These are phyloP conservation scores for Hymenoscyphus albidus DNA, from an alignment of 2,329 filamentous ascomycete genomes.

Conservation along the genomic window DNA sequence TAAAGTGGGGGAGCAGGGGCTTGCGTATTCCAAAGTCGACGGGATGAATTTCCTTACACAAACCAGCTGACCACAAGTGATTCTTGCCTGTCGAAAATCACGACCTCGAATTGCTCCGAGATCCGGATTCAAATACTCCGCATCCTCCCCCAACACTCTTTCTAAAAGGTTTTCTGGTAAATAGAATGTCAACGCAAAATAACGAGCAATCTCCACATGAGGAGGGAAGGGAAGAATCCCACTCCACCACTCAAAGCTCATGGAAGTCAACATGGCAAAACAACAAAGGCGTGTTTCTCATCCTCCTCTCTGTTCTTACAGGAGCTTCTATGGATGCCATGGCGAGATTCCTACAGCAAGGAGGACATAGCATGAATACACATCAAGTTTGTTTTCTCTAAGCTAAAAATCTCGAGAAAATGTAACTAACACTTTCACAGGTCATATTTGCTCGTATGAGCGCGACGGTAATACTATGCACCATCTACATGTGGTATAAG, in stretches of 20 bases:
- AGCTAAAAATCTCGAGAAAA: slow-evolving; percentile 57
- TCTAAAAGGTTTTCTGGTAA: not conserved
- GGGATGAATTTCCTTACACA: not conserved
- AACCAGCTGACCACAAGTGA: slow-evolving; percentile 1
- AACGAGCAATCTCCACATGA: not conserved
- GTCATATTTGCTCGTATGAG: slow-evolving; percentile 33
- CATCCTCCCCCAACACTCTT: not conserved
- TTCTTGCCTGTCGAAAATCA: not conserved
- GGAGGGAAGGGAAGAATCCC: slow-evolving; percentile 15
- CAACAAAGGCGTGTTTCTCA: slow-evolving; percentile 70
- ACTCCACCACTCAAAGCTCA: slow-evolving; percentile 4
- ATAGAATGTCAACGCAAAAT: not conserved
- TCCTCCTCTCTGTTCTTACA: slow-evolving; percentile 73
- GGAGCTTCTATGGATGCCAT: slow-evolving; percentile 82
- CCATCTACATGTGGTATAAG: slow-evolving; percentile 69
- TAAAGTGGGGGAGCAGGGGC: not conserved
- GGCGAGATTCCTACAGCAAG: slow-evolving; percentile 70
- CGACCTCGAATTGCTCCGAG: not conserved
- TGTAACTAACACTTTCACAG: slow-evolving; percentile 52
- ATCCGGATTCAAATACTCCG: not conserved
- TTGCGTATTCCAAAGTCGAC: not conserved
- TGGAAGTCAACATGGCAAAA: slow-evolving; percentile 49
- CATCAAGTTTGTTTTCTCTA: slow-evolving; percentile 59
- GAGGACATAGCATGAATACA: slow-evolving; percentile 71
- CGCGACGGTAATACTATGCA: slow-evolving; percentile 29